phyloP scores from a whole-genome alignment of 1,139 yeast species.

The Magnusiomyces magnusii region DNA sequence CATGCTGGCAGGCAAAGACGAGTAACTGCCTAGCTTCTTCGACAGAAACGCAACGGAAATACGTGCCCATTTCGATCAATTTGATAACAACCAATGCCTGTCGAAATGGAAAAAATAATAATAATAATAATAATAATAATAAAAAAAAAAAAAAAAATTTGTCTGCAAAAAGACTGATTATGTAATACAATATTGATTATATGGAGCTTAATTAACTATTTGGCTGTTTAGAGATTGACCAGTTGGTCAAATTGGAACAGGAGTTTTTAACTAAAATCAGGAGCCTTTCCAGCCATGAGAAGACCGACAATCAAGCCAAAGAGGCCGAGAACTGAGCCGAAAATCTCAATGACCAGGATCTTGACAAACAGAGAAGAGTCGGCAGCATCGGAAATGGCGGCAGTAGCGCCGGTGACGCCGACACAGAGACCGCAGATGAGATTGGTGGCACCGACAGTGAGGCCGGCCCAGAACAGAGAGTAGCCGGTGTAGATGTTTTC shows the following conservation, averaged over 20 bases:
- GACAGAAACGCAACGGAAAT: neutral
- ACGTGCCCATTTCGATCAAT: neutral
- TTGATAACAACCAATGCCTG: neutral
- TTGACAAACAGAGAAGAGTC: conserved; percentile 92
- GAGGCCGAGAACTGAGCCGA: conserved; percentile 92
- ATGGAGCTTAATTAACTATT: no score
- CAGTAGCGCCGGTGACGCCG: conserved; percentile 96
- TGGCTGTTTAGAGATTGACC: no score
- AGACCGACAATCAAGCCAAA: conserved; percentile 88
- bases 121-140: no score
- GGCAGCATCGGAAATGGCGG: conserved; percentile 97
- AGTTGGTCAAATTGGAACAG: no score
- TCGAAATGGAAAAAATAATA: no score
- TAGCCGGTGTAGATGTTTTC: conserved; percentile 86
- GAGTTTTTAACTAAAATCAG: conserved; percentile 56
- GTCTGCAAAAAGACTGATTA: no score
- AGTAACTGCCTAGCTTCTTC: neutral
- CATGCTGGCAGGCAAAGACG: neutral
- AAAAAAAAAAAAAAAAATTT: no score
- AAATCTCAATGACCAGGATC: conserved; percentile 93
- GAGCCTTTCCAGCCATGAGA: conserved; percentile 94
- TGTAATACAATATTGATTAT: no score
- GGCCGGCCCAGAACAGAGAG: conserved; percentile 96
- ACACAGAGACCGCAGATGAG: conserved; percentile 96
- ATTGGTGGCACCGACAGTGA: conserved; percentile 90